A percentile compares a stretch with the other conserved stretches of the same genome.
Evolutionary conservation across 805 yeast genomes (phyloP).

Genomic region (Suhomyces xylopsoci): DNA sequence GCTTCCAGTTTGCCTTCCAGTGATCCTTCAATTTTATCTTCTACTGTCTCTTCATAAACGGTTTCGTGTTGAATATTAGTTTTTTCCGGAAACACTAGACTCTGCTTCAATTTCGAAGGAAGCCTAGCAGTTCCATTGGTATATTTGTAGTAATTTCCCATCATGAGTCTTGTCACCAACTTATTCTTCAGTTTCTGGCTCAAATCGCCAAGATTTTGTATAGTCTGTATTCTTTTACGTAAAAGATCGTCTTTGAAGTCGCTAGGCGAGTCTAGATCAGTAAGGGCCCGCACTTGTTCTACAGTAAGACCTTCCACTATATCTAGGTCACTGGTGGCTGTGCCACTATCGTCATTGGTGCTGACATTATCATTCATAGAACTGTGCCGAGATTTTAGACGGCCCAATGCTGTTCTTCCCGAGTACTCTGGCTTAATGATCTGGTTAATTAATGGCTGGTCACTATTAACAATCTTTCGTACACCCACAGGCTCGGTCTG

Average conservation of each 20-base stretch:
- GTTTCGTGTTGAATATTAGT: background rate
- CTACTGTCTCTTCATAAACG: background rate
- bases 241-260: slow-evolving; percentile 41
- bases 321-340: slow-evolving; percentile 26
- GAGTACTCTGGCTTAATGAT: slow-evolving; percentile 45
- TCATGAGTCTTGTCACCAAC: slow-evolving; percentile 63
- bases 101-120: slow-evolving; percentile 12
- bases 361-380: background rate
- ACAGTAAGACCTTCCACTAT: slow-evolving; percentile 34
- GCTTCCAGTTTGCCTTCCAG: too few species aligned
- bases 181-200: slow-evolving; percentile 44
- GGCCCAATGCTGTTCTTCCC: background rate
- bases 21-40: too few species aligned
- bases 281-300: slow-evolving; percentile 34
- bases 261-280: slow-evolving; percentile 32
- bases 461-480: slow-evolving; percentile 44
- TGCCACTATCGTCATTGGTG: slow-evolving; percentile 11
- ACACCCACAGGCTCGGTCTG: slow-evolving; percentile 56
- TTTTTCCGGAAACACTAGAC: slow-evolving; percentile 13
- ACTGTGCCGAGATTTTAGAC: slow-evolving; percentile 3
- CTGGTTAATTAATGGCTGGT: slow-evolving; percentile 49
- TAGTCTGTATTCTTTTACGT: slow-evolving; percentile 48
- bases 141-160: slow-evolving; percentile 60
- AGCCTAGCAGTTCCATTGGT: slow-evolving; percentile 24
- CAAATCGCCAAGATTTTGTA: slow-evolving; percentile 36